phyloP scores from a whole-genome alignment of 805 yeast genomes.

The Barnettozyma pratensis region DNA sequence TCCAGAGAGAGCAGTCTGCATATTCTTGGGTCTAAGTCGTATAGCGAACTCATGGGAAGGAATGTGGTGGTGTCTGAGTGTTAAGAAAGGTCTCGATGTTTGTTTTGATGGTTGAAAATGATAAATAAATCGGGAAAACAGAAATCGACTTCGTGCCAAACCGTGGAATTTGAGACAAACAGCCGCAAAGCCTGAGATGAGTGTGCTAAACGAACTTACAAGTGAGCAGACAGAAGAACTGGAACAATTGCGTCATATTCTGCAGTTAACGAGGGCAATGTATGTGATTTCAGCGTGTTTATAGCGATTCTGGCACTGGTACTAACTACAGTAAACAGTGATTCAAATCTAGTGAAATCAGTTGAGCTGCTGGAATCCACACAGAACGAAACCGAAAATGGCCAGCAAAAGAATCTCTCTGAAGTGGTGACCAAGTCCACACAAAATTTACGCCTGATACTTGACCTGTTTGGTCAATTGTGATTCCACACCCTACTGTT shows the following conservation, averaged over 20 bases:
- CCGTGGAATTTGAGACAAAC: too few relatives aligned
- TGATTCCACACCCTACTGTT: neutral
- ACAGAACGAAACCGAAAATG: neutral
- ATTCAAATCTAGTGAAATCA: conserved; percentile 4
- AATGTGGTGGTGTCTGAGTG: neutral
- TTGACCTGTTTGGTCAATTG: conserved; percentile 5
- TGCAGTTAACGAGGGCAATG: conserved; percentile 6
- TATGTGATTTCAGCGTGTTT: neutral
- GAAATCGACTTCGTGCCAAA: neutral
- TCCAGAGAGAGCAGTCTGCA: conserved; percentile 50
- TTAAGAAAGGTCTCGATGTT: neutral
- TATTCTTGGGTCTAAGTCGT: conserved; percentile 62
- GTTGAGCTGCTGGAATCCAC: neutral
- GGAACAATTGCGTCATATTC: conserved; percentile 5
- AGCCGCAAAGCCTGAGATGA: too few relatives aligned
- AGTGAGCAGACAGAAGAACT: conserved; percentile 1
- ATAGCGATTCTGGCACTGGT: neutral
- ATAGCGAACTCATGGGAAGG: conserved; percentile 36
- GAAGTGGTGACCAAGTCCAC: conserved; percentile 1
- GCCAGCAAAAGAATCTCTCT: conserved; percentile 1
- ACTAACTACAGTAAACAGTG: neutral
- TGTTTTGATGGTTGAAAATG: neutral
- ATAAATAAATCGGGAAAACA: neutral
- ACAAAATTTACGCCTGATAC: conserved; percentile 1
- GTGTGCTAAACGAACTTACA: neutral